Evolutionary conservation across 805 yeast species (phyloP).

Genomic region (Wickerhamiella cacticola): DNA sequence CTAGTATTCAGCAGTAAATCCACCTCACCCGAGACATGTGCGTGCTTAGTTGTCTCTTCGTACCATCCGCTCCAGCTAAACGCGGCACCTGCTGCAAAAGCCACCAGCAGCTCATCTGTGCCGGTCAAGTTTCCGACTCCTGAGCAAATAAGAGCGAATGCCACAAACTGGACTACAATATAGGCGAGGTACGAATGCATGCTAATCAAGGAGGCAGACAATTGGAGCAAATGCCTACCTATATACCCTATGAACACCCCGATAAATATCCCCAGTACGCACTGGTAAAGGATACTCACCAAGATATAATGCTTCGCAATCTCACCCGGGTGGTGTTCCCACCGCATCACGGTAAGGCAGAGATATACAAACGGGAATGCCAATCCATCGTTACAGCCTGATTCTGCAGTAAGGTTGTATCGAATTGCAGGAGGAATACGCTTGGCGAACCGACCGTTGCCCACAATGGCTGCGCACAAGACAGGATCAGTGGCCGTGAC

Average conservation of each 20-base stretch:
- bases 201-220: conserved; percentile 26
- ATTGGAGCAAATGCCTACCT: conserved; percentile 37
- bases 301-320: conserved; percentile 55
- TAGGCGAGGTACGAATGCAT: conserved; percentile 42
- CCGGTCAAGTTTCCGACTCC: conserved; percentile 55
- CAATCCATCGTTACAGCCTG: conserved; percentile 63
- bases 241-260: conserved; percentile 42
- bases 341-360: conserved; percentile 42
- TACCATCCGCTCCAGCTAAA: conserved; percentile 66
- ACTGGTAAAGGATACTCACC: conserved; percentile 49
- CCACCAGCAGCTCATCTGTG: conserved; percentile 57
- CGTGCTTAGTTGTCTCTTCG: conserved; percentile 46
- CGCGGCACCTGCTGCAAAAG: conserved; percentile 62
- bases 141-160: conserved; percentile 43
- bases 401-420: conserved; percentile 52
- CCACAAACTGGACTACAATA: conserved; percentile 28
- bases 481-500: conserved; percentile 73
- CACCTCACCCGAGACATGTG: conserved; percentile 52
- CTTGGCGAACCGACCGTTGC: conserved; percentile 58
- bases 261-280: conserved; percentile 43
- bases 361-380: conserved; percentile 51
- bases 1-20: conserved; percentile 55
- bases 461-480: conserved; percentile 52
- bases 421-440: conserved; percentile 48
- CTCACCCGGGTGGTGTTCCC: conserved; percentile 35